Conservation (phyloP, 768 basidiomycete genomes). For the Suillus bovinus region DNA sequence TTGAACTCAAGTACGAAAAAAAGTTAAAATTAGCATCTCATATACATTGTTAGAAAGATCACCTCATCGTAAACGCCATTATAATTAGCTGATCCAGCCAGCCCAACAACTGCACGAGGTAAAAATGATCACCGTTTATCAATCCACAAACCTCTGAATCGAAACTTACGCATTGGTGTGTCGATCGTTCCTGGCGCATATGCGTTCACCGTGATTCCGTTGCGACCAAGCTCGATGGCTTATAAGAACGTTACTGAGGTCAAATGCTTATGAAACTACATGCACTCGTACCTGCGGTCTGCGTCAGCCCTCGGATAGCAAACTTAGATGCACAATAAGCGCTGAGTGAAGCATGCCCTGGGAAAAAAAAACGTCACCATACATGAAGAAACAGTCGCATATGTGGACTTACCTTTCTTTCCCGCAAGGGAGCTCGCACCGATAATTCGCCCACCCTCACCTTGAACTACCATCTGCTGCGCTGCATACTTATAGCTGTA, state of each 20-base stretch:
- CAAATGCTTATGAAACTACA: not conserved
- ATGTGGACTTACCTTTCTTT: conserved; percentile 22
- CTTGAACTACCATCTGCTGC: conserved; percentile 44
- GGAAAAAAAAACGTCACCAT: not conserved
- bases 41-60: not conserved
- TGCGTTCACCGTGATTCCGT: conserved; percentile 36
- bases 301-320: conserved; percentile 44
- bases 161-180: conserved; percentile 30
- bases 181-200: conserved; percentile 35
- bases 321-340: conserved; percentile 43
- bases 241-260: not conserved
- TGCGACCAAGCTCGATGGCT: conserved; percentile 34
- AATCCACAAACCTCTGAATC: no score
- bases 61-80: conserved; percentile 20
- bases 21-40: conserved; percentile 1
- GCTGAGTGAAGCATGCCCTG: conserved; percentile 31
- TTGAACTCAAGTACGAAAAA: conserved; percentile 12
- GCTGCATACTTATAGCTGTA: conserved; percentile 46
- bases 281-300: conserved; percentile 25
- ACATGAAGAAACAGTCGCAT: not conserved
- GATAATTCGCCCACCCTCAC: conserved; percentile 42
- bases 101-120: conserved; percentile 14
- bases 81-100: conserved; percentile 16
- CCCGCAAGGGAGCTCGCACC: conserved; percentile 40
- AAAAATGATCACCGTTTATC: not conserved